A percentile compares a stretch with the other conserved stretches of the same genome.
These are phyloP conservation scores for Sporothrix schenckii DNA, from an alignment of 2,329 filamentous ascomycete species.

Conservation along the genomic window DNA sequence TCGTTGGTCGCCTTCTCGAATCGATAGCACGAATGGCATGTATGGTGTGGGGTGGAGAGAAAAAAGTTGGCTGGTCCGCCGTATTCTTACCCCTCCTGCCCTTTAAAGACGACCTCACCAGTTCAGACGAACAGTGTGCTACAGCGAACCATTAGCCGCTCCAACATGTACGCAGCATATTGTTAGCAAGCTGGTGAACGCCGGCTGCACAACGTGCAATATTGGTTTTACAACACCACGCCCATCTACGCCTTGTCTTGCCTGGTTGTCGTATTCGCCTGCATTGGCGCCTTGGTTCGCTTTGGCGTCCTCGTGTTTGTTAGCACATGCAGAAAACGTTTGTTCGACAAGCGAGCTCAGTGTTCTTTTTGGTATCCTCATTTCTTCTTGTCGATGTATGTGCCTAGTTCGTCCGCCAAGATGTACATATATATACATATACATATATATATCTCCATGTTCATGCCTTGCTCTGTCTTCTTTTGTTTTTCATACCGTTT, in stretches of 20 bases:
- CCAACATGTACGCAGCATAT: no score
- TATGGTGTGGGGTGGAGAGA: no score
- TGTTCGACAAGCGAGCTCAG: not conserved
- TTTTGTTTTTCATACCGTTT: not conserved
- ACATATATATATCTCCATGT: not conserved
- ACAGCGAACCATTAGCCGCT: not conserved
- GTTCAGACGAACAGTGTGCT: constrained; percentile 3
- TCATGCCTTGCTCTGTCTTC: not conserved
- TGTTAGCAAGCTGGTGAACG: no score
- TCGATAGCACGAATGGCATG: not conserved
- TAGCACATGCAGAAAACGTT: not conserved
- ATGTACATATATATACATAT: not conserved
- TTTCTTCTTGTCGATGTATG: constrained; percentile 10
- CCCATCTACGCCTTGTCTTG: constrained; percentile 5
- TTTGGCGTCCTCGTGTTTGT: constrained; percentile 12
- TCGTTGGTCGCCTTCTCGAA: not conserved
- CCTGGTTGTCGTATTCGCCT: constrained; percentile 25
- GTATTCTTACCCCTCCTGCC: constrained; percentile 24
- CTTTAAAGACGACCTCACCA: not conserved
- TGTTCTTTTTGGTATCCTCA: not conserved
- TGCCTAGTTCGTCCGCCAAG: not conserved
- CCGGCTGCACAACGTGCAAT: constrained; percentile 22
- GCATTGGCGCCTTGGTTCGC: constrained; percentile 1
- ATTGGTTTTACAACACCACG: constrained; percentile 19
- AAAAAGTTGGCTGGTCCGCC: not conserved